These are phyloP conservation scores for Metschnikowia rubicola DNA, from an alignment of 805 yeast genomes.

Conservation along the genomic window DNA sequence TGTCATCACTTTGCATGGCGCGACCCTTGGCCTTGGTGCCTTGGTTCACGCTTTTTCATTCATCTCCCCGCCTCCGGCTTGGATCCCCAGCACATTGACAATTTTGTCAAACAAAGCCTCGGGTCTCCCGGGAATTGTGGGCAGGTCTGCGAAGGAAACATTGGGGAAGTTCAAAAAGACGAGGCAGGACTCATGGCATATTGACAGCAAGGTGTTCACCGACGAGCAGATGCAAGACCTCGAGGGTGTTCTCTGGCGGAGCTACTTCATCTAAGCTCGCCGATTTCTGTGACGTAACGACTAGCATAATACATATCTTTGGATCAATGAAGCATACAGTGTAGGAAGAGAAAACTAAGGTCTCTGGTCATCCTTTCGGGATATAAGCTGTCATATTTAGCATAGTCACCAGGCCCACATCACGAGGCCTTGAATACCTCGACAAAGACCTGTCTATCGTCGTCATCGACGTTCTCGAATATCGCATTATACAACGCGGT, in stretches of 20 bases:
- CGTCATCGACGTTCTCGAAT: slow-evolving; percentile 13
- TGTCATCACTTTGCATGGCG: slow-evolving; percentile 65
- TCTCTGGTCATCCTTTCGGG: no score
- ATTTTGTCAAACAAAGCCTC: slow-evolving; percentile 68
- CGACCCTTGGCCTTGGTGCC: slow-evolving; percentile 85
- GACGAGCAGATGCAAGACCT: slow-evolving; percentile 80
- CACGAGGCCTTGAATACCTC: slow-evolving; percentile 3
- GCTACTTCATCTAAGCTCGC: slow-evolving; percentile 67
- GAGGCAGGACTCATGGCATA: slow-evolving; percentile 94
- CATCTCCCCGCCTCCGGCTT: slow-evolving; percentile 81
- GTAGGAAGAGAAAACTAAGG: no score
- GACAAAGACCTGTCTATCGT: slow-evolving; percentile 14
- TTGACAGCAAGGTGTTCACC: slow-evolving; percentile 72
- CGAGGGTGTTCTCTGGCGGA: slow-evolving; percentile 91
- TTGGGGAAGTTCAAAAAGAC: slow-evolving; percentile 85
- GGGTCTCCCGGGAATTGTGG: slow-evolving; percentile 72
- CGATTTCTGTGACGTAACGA: background rate
- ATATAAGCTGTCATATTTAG: no score
- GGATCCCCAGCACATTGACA: slow-evolving; percentile 78
- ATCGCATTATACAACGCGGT: slow-evolving; percentile 13
- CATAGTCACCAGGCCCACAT: background rate
- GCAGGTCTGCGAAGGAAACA: slow-evolving; percentile 77
- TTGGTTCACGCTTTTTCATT: slow-evolving; percentile 87
- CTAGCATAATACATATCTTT: no score
- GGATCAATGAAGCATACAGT: no score